Evolutionary conservation across 2,329 filamentous ascomycete species (phyloP).

Genomic region (Stenocarpella maydis): DNA sequence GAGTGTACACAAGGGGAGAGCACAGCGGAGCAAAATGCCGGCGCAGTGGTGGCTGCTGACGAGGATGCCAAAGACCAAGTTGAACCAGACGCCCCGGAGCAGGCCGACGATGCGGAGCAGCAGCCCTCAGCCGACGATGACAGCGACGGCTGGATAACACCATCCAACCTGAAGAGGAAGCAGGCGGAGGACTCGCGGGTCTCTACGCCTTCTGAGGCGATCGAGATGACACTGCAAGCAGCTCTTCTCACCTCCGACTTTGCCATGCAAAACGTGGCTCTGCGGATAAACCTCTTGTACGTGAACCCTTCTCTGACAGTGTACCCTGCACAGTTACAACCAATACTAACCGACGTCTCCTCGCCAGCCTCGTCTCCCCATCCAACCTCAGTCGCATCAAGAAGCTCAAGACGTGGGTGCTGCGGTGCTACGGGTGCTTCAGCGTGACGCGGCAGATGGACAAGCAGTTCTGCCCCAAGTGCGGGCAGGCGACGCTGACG

Average conservation of each 20-base stretch:
- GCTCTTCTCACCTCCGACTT: conserved; percentile 96
- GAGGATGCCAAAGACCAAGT: not conserved
- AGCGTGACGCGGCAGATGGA: conserved; percentile 81
- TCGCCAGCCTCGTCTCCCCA: conserved; percentile 76
- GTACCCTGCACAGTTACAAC: not conserved
- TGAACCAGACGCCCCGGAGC: conserved; percentile 30
- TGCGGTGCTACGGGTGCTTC: conserved; percentile 96
- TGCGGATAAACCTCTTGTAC: conserved; percentile 83
- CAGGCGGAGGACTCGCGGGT: conserved; percentile 71
- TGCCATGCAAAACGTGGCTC: conserved; percentile 95
- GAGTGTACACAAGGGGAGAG: conserved; percentile 34
- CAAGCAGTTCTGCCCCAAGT: conserved; percentile 92
- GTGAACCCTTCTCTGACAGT: not conserved
- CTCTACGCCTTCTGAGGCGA: conserved; percentile 56
- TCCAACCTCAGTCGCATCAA: conserved; percentile 78
- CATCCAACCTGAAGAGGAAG: conserved; percentile 87
- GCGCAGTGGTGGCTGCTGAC: conserved; percentile 28
- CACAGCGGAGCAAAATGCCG: not conserved
- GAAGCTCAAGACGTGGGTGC: conserved; percentile 85
- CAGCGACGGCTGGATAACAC: conserved; percentile 90
- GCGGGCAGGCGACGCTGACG: conserved; percentile 86
- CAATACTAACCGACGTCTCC: not conserved
- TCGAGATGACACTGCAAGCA: conserved; percentile 76
- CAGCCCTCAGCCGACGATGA: conserved; percentile 56
- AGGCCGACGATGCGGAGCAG: conserved; percentile 39